Evolutionary conservation across 164 flowering plant species (phyloP).

Genomic region (Cinnamomum micranthum): DNA sequence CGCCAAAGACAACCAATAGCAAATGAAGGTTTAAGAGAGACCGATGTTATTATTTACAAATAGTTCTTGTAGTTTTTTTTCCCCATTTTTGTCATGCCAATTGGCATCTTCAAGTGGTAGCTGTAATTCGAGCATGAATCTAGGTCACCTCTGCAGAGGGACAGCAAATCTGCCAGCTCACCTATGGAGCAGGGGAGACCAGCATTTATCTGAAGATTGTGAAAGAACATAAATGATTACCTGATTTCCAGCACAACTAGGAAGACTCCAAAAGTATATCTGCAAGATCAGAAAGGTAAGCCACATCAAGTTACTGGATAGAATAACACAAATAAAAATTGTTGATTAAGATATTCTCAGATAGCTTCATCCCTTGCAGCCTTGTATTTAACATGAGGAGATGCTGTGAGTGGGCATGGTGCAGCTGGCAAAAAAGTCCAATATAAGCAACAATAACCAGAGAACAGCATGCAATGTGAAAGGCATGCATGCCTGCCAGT

Average conservation of each 20-base stretch:
- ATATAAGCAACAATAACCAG: neutral
- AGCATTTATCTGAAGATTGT: neutral
- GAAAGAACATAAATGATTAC: slow-evolving; percentile 24
- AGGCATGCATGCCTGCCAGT: no score
- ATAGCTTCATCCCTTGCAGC: neutral
- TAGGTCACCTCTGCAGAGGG: neutral
- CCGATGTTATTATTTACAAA: no score
- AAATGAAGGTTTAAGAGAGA: neutral
- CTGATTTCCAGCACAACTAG: slow-evolving; percentile 99
- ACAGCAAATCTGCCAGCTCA: neutral
- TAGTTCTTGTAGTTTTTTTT: no score
- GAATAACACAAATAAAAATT: neutral
- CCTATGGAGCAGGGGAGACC: neutral
- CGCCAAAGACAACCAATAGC: neutral
- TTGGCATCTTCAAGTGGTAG: neutral
- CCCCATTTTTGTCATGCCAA: no score
- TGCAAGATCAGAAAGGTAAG: slow-evolving; percentile 25
- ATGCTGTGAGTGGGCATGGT: neutral
- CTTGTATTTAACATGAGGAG: neutral
- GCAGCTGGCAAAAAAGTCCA: no score
- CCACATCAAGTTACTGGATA: neutral
- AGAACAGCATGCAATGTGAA: neutral
- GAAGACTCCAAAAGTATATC: slow-evolving; percentile 99
- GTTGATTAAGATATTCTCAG: neutral
- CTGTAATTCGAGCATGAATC: neutral